Conservation (phyloP, 129 eudicot genomes). For the Erigeron canadensis region DNA sequence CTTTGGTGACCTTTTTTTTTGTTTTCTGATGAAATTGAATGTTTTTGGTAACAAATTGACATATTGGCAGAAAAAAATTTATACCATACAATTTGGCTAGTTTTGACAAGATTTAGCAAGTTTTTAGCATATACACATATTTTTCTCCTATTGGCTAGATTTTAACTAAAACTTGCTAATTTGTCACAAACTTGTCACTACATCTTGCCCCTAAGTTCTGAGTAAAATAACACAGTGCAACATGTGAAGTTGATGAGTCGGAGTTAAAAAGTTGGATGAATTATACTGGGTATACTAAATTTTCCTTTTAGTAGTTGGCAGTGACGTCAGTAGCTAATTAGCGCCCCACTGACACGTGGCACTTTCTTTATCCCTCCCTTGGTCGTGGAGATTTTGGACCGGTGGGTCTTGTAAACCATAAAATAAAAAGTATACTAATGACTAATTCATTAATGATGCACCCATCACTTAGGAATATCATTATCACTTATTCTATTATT, state of each 20-base stretch:
- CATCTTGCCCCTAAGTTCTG: too few relatives aligned
- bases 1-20: too few relatives aligned
- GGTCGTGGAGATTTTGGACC: conserved; percentile 41
- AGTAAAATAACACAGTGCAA: too few relatives aligned
- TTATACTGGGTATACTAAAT: neutral
- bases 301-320: neutral
- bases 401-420: conserved; percentile 28
- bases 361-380: conserved; percentile 39
- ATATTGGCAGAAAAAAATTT: too few relatives aligned
- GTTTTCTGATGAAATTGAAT: too few relatives aligned
- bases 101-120: too few relatives aligned
- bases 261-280: neutral
- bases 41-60: too few relatives aligned
- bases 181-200: too few relatives aligned
- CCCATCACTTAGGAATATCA: conserved; percentile 3
- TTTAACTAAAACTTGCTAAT: too few relatives aligned
- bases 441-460: conserved; percentile 10
- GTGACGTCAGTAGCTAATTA: conserved; percentile 10
- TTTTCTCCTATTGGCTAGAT: too few relatives aligned
- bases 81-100: too few relatives aligned
- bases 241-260: neutral
- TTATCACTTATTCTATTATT: neutral
- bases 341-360: conserved; percentile 32
- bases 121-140: too few relatives aligned
- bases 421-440: conserved; percentile 22